phyloP scores from a whole-genome alignment of 176 grass and related monocot genomes.

The Paspalum notatum region DNA sequence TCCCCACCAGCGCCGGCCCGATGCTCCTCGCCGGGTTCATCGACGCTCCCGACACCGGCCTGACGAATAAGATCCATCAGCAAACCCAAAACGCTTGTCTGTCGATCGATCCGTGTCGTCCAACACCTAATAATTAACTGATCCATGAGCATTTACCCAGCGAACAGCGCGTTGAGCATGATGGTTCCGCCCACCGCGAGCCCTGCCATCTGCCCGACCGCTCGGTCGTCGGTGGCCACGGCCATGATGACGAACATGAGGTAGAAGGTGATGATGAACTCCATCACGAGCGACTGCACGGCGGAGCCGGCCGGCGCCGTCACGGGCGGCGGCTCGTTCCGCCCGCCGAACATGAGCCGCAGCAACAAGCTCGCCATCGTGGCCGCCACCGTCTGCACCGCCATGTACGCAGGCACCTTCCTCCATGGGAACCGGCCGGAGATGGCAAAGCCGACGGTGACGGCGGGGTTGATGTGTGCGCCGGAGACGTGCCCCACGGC shows the following conservation, averaged over 20 bases:
- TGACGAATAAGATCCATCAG: conserved; percentile 14
- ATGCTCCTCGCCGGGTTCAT: conserved; percentile 86
- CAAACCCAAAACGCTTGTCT: too few relatives aligned
- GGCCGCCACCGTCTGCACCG: conserved; percentile 51
- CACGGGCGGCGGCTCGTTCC: conserved; percentile 33
- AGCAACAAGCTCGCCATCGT: conserved; percentile 51
- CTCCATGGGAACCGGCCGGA: conserved; percentile 72
- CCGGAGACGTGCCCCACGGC: conserved; percentile 86
- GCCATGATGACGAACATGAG: conserved; percentile 84
- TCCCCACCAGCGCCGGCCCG: conserved; percentile 60
- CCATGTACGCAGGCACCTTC: conserved; percentile 58
- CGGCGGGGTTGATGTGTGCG: conserved; percentile 89
- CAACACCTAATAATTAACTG: not conserved
- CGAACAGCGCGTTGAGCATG: conserved; percentile 65
- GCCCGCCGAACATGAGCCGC: conserved; percentile 58
- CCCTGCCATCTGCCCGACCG: conserved; percentile 56
- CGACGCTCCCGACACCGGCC: conserved; percentile 75
- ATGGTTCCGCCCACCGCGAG: conserved; percentile 55
- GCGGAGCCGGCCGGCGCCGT: conserved; percentile 39
- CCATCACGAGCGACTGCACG: conserved; percentile 59
- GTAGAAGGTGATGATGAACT: conserved; percentile 86
- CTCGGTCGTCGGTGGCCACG: conserved; percentile 70
- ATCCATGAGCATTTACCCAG: conserved; percentile 51
- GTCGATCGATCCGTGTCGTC: not conserved
- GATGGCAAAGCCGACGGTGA: conserved; percentile 74